These are phyloP conservation scores for Oryza punctata DNA, from an alignment of 176 grass and related monocot species.

Conservation along the genomic window DNA sequence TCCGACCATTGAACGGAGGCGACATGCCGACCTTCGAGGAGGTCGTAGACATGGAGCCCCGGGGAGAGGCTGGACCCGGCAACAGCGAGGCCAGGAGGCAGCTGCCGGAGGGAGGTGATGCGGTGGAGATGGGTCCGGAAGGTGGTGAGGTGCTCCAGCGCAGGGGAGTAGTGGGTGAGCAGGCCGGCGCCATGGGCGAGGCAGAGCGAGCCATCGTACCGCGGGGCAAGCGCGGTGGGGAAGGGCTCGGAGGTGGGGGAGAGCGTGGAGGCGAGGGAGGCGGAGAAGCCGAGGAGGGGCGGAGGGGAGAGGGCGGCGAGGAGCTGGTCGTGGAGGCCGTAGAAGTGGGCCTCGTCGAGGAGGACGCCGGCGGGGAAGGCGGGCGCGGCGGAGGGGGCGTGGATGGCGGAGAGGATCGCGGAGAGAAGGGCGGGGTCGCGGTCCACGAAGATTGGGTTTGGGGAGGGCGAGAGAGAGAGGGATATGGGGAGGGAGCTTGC, in stretches of 20 bases:
- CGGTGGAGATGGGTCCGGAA: conserved; percentile 73
- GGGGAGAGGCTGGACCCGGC: conserved; percentile 57
- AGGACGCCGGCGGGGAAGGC: conserved; percentile 49
- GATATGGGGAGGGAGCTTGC: conserved; percentile 44
- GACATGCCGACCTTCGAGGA: conserved; percentile 57
- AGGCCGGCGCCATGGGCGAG: conserved; percentile 68
- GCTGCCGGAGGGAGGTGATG: conserved; percentile 58
- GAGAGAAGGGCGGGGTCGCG: conserved; percentile 71
- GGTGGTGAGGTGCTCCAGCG: conserved; percentile 52
- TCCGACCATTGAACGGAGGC: conserved; percentile 68
- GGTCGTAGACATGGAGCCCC: conserved; percentile 72
- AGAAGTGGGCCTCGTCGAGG: conserved; percentile 68
- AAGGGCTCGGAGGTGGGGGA: conserved; percentile 67
- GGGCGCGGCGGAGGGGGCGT: conserved; percentile 37
- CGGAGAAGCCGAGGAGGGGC: conserved; percentile 76
- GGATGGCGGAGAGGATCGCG: conserved; percentile 64
- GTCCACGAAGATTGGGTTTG: conserved; percentile 59
- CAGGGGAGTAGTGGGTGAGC: conserved; percentile 63
- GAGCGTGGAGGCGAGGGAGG: conserved; percentile 53
- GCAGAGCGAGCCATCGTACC: conserved; percentile 69
- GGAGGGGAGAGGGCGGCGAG: conserved; percentile 63
- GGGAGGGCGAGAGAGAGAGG: conserved; percentile 42
- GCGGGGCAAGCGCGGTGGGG: conserved; percentile 63
- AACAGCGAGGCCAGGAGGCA: conserved; percentile 49
- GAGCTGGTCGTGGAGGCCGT: conserved; percentile 59